Conservation (phyloP, 2,329 filamentous ascomycete species). For the Fusarium chaquense region DNA sequence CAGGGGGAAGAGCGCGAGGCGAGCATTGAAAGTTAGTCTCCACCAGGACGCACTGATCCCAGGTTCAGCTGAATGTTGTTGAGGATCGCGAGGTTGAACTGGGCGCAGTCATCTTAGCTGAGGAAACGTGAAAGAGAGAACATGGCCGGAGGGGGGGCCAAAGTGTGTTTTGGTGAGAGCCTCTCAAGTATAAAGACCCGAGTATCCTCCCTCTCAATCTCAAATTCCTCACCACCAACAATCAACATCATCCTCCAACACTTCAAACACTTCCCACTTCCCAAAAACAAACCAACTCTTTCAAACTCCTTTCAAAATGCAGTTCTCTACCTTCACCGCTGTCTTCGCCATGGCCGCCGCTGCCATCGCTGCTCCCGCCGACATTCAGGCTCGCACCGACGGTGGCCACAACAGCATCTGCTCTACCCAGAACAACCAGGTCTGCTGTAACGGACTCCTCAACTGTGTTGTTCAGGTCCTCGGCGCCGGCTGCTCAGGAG, state of each 20-base stretch:
- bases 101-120: background rate
- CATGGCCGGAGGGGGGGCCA: background rate
- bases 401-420: slow-evolving; percentile 8
- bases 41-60: slow-evolving; percentile 11
- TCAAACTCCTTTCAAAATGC: slow-evolving; percentile 26
- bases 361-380: slow-evolving; percentile 25
- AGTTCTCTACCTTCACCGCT: slow-evolving; percentile 31
- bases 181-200: slow-evolving; percentile 25
- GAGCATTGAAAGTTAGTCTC: background rate
- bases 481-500: slow-evolving; percentile 3
- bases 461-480: slow-evolving; percentile 21
- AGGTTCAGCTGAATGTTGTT: background rate
- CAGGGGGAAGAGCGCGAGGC: background rate
- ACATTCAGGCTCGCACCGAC: slow-evolving; percentile 19
- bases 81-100: background rate
- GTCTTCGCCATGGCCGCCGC: slow-evolving; percentile 27
- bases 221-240: slow-evolving; percentile 24
- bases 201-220: background rate
- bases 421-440: slow-evolving; percentile 16
- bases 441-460: slow-evolving; percentile 27
- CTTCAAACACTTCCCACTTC: background rate
- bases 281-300: background rate
- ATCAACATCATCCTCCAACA: slow-evolving; percentile 14
- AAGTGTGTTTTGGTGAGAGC: background rate
- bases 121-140: background rate